Evolutionary conservation across 768 basidiomycete genomes (phyloP).

Genomic region (Rhizopogon vinicolor): DNA sequence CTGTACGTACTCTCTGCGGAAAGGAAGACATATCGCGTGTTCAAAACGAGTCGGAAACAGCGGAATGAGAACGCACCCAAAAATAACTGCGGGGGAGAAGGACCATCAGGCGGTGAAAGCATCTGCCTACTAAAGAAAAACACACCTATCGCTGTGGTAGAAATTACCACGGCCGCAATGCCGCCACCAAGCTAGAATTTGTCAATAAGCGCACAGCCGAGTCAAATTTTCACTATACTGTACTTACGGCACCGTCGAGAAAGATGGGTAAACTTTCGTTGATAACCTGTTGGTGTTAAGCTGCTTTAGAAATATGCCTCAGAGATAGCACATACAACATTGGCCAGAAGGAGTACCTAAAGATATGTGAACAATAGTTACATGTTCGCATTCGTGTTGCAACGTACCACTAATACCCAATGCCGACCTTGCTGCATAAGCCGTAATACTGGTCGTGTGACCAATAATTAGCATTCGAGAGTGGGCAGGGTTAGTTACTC

Average conservation of each 20-base stretch:
- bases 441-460: conserved; percentile 37
- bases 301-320: neutral
- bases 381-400: neutral
- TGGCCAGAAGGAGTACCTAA: conserved; percentile 81
- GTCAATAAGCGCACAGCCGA: conserved; percentile 1
- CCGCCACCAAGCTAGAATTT: conserved; percentile 54
- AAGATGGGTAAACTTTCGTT: conserved; percentile 86
- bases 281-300: conserved; percentile 46
- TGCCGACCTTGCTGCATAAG: conserved; percentile 68
- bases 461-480: neutral
- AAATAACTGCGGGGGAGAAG: conserved; percentile 52
- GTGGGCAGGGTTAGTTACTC: neutral
- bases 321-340: conserved; percentile 58
- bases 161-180: conserved; percentile 71
- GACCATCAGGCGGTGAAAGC: neutral
- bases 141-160: conserved; percentile 56
- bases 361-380: conserved; percentile 3
- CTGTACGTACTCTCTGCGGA: conserved; percentile 32
- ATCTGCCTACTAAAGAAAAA: neutral
- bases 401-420: conserved; percentile 87
- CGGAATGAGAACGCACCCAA: conserved; percentile 51
- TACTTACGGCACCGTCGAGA: conserved; percentile 59
- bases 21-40: neutral
- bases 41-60: neutral
- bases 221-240: neutral